Evolutionary conservation across 805 yeast species (phyloP).

Genomic region (Komagataella mondaviorum): DNA sequence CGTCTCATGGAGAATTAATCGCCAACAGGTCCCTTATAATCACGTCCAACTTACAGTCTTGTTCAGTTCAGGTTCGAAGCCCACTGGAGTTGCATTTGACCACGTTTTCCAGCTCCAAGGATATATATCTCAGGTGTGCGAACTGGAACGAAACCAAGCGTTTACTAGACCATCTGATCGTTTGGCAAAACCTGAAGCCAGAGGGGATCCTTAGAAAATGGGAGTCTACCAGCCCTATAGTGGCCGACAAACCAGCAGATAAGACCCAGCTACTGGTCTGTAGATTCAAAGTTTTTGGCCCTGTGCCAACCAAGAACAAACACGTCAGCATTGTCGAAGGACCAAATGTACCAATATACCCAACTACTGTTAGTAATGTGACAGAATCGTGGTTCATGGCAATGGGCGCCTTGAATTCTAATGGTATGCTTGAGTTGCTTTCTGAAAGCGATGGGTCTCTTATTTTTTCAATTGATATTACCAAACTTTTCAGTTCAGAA

Average conservation of each 20-base stretch:
- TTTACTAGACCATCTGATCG: conserved; percentile 25
- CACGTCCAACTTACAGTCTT: conserved; percentile 14
- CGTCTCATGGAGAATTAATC: conserved; percentile 13
- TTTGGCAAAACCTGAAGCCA: conserved; percentile 38
- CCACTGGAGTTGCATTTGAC: conserved; percentile 28
- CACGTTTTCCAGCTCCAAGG: conserved; percentile 23
- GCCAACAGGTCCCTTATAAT: conserved; percentile 10
- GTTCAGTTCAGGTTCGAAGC: conserved; percentile 11
- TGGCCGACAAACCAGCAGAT: conserved; percentile 8
- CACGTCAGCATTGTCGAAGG: conserved; percentile 16
- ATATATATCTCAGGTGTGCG: conserved; percentile 16
- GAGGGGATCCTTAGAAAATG: conserved; percentile 33
- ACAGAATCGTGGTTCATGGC: conserved; percentile 60
- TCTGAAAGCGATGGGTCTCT: conserved; percentile 52
- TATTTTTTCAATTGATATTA: conserved; percentile 44
- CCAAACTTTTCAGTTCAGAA: conserved; percentile 40
- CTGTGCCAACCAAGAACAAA: conserved; percentile 27
- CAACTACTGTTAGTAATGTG: conserved; percentile 6
- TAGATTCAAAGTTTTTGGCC: conserved; percentile 54
- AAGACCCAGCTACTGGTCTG: conserved; percentile 36
- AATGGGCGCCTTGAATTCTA: conserved; percentile 54
- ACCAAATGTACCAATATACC: conserved; percentile 11
- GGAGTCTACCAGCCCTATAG: conserved; percentile 21
- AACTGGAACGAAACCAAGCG: conserved; percentile 23
- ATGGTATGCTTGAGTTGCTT: conserved; percentile 48